Conservation (phyloP, 495 filamentous ascomycete species). For the Penicillium malachiteum region DNA sequence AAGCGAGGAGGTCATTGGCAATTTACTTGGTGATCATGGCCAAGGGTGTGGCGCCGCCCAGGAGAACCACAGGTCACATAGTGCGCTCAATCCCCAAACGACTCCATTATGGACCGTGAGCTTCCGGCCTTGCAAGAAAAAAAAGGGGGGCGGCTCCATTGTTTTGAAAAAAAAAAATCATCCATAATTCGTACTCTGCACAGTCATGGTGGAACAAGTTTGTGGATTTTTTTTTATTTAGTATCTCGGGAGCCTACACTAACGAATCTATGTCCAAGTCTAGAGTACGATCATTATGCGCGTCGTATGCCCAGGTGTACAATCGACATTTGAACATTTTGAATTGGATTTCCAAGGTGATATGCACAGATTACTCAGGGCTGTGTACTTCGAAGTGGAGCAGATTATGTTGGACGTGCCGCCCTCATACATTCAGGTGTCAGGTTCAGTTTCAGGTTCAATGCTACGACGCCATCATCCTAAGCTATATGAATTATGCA, state of each 20-base stretch:
- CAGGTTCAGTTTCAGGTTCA: slow-evolving; percentile 28
- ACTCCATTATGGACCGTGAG: slow-evolving; percentile 4
- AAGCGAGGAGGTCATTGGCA: background rate
- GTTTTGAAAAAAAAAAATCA: too few relatives aligned
- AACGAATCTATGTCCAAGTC: too few relatives aligned
- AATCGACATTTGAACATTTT: too few relatives aligned
- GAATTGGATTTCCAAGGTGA: too few relatives aligned
- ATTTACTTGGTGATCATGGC: background rate
- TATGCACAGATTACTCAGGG: too few relatives aligned
- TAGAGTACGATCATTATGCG: too few relatives aligned
- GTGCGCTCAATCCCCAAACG: slow-evolving; percentile 1
- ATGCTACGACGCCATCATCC: slow-evolving; percentile 13
- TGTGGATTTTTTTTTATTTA: background rate
- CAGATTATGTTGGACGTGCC: too few relatives aligned
- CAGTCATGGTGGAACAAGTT: too few relatives aligned
- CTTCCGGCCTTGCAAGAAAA: slow-evolving; percentile 7
- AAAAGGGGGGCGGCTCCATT: slow-evolving; percentile 2
- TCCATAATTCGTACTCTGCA: too few relatives aligned
- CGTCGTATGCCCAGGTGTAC: too few relatives aligned
- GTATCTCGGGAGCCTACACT: background rate
- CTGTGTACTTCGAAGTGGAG: too few relatives aligned
- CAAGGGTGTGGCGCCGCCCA: slow-evolving; percentile 1
- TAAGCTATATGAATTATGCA: too few relatives aligned
- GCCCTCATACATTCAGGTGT: slow-evolving; percentile 7
- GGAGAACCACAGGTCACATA: slow-evolving; percentile 5